Base-by-base conservation (phyloP, 1,139 yeast genomes). In the Nadsonia commutata region DNA sequence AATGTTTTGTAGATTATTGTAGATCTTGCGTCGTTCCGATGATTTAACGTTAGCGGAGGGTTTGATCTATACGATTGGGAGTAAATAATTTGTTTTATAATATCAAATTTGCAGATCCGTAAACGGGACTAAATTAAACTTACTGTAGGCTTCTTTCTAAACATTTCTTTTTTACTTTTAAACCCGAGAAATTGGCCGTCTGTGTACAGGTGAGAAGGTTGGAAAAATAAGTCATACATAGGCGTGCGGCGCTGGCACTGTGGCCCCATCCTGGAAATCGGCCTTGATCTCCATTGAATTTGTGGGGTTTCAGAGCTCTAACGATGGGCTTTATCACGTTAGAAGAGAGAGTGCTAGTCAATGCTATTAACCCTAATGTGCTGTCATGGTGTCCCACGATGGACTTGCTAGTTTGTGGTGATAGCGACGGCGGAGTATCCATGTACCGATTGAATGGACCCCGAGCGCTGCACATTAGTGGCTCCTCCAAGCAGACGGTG, bases 31-130 rank as follows among this genome's bases (percentile, higher is more conserved):
- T 41, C 94, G 66, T 49, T 86, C 96, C 0, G 94, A 81, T 11
- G 84, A 74, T 60, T 86, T 86, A 48, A 88, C 69, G 54, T 83
- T 83, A 8, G 94, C 75, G 42, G 77, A 68, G 3, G 94, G 79
- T 61, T 85, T 85, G 43, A 78, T 66, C 58, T 74, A 65, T 18
- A 40, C 38, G 22, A 31, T 20, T 36, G 17, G 39, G 2, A 11
- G 11, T 31, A 39, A 7, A 55, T 52, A 21, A 9, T 22, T 39
- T 31, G 21, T 16, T 18, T 9, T 42, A 13, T 23, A 17, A 22
- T n/a, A 45, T 37, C 18, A 18, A 27, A 18, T 21, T 18, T 13
- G 18, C 31, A 27, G 13, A 17, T 17, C 23, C n/a, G n/a, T n/a
- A n/a, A n/a, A n/a, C n/a, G n/a, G n/a, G n/a, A n/a, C n/a, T n/a